Base-by-base conservation (phyloP, 208 protist genomes). In the Porcisia deanei region DNA sequence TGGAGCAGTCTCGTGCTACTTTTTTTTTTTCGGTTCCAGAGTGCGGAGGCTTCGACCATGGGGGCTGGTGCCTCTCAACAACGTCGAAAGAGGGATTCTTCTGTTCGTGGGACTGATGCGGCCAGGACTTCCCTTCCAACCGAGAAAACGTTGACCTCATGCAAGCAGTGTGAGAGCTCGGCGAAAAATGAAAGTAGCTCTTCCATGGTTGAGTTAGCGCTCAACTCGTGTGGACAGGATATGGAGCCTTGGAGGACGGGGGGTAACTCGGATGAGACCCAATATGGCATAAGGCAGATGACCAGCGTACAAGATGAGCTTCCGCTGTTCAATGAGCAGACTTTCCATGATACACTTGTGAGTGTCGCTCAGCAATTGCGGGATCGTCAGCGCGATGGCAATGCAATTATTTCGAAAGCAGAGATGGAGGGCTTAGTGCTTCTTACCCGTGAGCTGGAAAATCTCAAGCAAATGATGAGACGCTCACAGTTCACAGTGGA, bases 401-500 rank as follows among this genome's bases (percentile, higher is more conserved):
- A 83, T 41, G 75, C 58, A 7, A 76, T n/a, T 53, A 80, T 91
- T 43, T 77, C 82, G 8, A 87, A 86, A 74, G 82, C 72, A 16
- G 87, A 92, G 76, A 85, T 90, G 83, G 86, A 91, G 75, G 77
- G 80, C 45, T 25, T 91, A n/a, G 77, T 90, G 55, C 71, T 88
- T 37, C 87, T 94, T 20, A 86, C 86, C 7, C 82, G 86, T 1
- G 90, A 91, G 71, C 80, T 92, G 80, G 86, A 91, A 55, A 90
- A 86, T 68, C 59, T 92, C 55, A 84, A 81, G 69, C 80, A 81
- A 25, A 83, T 88, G 69, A 85, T 90, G 79, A 85, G 85, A 69
- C 71, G 81, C 37, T 87, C 79, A 18, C 61, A 90, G 67, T 87
- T 84, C 71, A 93, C 89, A 9, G 82, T 92, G 10, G 74, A 88